These are phyloP conservation scores for Pulveroboletus ravenelii DNA, from an alignment of 768 basidiomycete species.

Conservation along the genomic window DNA sequence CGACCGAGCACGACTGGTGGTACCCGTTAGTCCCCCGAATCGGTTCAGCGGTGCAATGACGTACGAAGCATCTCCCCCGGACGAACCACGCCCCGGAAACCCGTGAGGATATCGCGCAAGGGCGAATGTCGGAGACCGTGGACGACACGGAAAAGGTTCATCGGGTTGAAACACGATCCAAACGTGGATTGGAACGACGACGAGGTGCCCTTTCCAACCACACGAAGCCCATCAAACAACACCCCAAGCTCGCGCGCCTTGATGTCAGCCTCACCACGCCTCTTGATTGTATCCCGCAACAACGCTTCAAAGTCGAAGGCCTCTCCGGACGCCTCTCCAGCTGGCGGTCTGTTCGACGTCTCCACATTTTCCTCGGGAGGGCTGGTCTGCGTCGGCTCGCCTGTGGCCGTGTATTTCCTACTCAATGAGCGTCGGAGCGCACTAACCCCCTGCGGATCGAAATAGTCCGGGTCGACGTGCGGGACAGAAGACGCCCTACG, in stretches of 20 bases:
- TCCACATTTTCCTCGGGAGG: neutral
- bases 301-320: slow-evolving; percentile 30
- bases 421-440: slow-evolving; percentile 17
- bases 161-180: slow-evolving; percentile 57
- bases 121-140: slow-evolving; percentile 54
- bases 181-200: slow-evolving; percentile 56
- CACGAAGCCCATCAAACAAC: slow-evolving; percentile 51
- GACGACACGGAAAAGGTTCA: slow-evolving; percentile 39
- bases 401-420: slow-evolving; percentile 12
- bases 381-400: neutral
- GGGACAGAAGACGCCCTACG: slow-evolving; percentile 11
- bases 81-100: slow-evolving; percentile 52
- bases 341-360: neutral
- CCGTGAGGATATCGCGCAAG: slow-evolving; percentile 48
- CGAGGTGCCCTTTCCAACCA: slow-evolving; percentile 54
- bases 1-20: slow-evolving; percentile 73
- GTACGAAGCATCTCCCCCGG: slow-evolving; percentile 68
- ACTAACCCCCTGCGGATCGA: slow-evolving; percentile 49
- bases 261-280: slow-evolving; percentile 43
- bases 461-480: slow-evolving; percentile 43
- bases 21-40: neutral
- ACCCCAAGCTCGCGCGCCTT: slow-evolving; percentile 56
- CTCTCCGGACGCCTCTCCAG: slow-evolving; percentile 16
- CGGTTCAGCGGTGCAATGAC: slow-evolving; percentile 24
- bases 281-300: slow-evolving; percentile 20